Evolutionary conservation across 192 early-diverging fungal genomes (phyloP), one percentile per base, ranked within the genome.

Genomic region (Coemansia sp.): DNA sequence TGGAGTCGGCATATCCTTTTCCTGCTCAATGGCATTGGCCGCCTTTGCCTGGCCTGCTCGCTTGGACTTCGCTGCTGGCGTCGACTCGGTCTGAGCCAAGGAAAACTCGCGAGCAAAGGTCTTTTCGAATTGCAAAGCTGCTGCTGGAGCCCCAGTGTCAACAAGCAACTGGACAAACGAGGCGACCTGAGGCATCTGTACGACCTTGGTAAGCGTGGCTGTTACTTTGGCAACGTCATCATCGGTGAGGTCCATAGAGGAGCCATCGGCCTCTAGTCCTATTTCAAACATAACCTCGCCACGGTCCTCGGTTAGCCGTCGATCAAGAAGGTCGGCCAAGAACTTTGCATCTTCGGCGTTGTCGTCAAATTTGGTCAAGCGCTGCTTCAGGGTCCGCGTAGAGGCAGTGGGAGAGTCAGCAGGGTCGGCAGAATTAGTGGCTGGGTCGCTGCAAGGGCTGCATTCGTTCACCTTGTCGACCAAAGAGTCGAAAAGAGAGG

Each of bases 261-360:
- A 61, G 28, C 91, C 92, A 68, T 93, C 89, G 46, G 92, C 93
- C 66, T 92, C 88, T 17, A 88, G 37, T 5, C 93, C 93, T 50
- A 95, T 75, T 72, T 93, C 93, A 30, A 95, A 81, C 14, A 96
- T 68, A 0, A 87, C 76, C 85, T 96, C 93, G 35, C 95, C 95
- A 23, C 78, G 70, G 30, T 86, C 88, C 59, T 87, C 84, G 44
- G 69, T 68, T 67, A 92, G 82, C 62, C 85, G 84, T 14, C 63
- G 39, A 8, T 46, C 59, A 16, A 92, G 42, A 50, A 83, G 61
- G 14, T 66, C 67, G 40, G 73, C 62, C 9, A 89, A 63, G 13
- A 72, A 86, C 66, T 70, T 63, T n/a, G 79, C 68, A 32, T 89
- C 86, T 19, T 74, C 76, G 26, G 9, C 86, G 19, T 75, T 76